Percentiles rank a stretch among this genome's conserved stretches.
Conservation (phyloP, 345 rosid species). For the Leavenworthia alabamica region DNA sequence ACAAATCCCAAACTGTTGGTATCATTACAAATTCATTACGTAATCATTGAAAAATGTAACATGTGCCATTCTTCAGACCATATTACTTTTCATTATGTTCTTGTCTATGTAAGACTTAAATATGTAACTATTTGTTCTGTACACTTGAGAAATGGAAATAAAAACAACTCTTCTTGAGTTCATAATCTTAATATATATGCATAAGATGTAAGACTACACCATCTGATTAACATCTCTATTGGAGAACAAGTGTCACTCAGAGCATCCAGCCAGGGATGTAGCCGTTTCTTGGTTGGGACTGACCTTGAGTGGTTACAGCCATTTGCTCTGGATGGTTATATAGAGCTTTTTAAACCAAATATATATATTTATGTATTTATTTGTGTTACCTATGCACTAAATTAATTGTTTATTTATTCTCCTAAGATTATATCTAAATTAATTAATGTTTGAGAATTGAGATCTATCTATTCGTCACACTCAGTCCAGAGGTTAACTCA, state of each 20-base stretch:
- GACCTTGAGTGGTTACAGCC: conserved; percentile 40
- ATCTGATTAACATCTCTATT: neutral
- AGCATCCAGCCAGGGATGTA: conserved; percentile 99
- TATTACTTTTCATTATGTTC: too few relatives aligned
- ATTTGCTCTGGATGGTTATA: conserved; percentile 63
- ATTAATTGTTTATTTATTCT: neutral
- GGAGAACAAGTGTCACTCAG: conserved; percentile 26
- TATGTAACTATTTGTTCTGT: too few relatives aligned
- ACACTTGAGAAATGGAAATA: too few relatives aligned
- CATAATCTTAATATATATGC: too few relatives aligned
- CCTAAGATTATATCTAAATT: neutral
- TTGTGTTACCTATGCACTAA: too few relatives aligned
- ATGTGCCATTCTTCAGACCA: too few relatives aligned
- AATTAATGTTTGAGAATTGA: conserved; percentile 27
- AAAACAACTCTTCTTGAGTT: too few relatives aligned
- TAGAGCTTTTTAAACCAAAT: too few relatives aligned
- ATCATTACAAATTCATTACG: neutral
- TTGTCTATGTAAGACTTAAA: too few relatives aligned
- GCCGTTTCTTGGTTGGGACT: conserved; percentile 56
- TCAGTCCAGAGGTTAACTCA: conserved; percentile 14
- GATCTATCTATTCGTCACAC: conserved; percentile 32
- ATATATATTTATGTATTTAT: too few relatives aligned
- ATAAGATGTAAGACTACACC: neutral
- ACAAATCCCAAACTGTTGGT: neutral
- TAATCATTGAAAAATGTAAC: neutral